Conservation (phyloP, 73 alveolate species). For the Uronychia setigera region DNA sequence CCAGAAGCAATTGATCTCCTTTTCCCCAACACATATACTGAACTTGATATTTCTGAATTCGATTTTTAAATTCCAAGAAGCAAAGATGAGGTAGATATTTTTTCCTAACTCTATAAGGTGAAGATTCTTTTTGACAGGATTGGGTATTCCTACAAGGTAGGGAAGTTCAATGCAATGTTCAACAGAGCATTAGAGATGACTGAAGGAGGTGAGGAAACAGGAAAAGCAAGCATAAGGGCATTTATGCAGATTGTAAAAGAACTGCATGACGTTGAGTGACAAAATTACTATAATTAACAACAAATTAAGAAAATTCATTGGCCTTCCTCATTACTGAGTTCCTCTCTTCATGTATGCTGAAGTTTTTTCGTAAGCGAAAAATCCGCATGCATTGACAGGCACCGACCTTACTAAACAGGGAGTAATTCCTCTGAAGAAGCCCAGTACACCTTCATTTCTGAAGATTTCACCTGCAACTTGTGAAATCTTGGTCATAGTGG, state of each 20-base stretch:
- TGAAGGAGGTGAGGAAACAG: constrained; percentile 18
- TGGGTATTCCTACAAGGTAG: constrained; percentile 51
- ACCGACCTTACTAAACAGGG: constrained; percentile 28
- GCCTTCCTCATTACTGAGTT: neutral
- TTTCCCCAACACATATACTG: constrained; percentile 73
- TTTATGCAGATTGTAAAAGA: constrained; percentile 51
- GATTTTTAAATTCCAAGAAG: constrained; percentile 47
- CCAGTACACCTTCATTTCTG: neutral
- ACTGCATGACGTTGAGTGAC: constrained; percentile 47
- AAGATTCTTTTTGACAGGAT: constrained; percentile 43
- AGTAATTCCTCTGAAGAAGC: constrained; percentile 33
- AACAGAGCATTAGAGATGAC: constrained; percentile 47
- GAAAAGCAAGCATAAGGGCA: constrained; percentile 47
- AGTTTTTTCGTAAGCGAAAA: constrained; percentile 21
- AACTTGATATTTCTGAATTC: constrained; percentile 38
- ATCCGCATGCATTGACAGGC: constrained; percentile 19
- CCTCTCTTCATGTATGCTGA: neutral
- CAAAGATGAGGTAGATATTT: constrained; percentile 29
- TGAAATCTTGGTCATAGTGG: too few species aligned
- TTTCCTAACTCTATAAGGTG: constrained; percentile 17
- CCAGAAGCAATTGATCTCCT: constrained; percentile 80
- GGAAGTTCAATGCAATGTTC: constrained; percentile 61
- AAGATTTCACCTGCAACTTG: neutral
- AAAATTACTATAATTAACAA: too few species aligned
- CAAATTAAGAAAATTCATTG: neutral